Evolutionary conservation across 1,139 yeast species (phyloP).

Genomic region (Debaryomyces coudertii): DNA sequence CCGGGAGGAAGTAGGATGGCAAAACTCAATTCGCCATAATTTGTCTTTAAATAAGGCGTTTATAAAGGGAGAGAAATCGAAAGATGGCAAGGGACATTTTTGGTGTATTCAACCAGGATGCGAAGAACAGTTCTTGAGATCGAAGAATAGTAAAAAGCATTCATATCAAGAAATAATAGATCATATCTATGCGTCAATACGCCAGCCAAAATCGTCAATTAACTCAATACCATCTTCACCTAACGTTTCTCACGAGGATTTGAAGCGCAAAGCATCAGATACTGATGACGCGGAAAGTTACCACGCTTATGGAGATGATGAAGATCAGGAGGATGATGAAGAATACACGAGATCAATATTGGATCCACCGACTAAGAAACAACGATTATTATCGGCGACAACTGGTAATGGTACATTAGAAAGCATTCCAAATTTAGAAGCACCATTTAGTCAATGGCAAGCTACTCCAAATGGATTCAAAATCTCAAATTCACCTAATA

Average conservation of each 20-base stretch:
- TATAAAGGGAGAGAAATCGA: constrained; percentile 86
- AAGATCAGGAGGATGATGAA: constrained; percentile 16
- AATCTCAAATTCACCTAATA: constrained; percentile 12
- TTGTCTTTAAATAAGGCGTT: constrained; percentile 85
- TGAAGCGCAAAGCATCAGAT: constrained; percentile 9
- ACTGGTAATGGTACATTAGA: constrained; percentile 19
- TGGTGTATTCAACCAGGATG: constrained; percentile 89
- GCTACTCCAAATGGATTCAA: constrained; percentile 10
- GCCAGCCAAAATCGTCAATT: constrained; percentile 20
- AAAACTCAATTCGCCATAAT: constrained; percentile 86
- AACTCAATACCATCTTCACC: constrained; percentile 42
- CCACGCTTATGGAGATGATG: constrained; percentile 20
- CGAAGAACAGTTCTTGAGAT: constrained; percentile 80
- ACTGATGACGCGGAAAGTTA: constrained; percentile 16
- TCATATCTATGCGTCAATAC: constrained; percentile 27
- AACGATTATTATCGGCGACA: constrained; percentile 11
- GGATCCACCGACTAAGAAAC: constrained; percentile 23
- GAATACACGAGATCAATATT: constrained; percentile 12
- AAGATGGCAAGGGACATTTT: constrained; percentile 95
- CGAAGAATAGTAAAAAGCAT: constrained; percentile 51
- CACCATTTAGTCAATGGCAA: constrained; percentile 29
- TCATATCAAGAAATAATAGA: constrained; percentile 52
- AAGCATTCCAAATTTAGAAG: constrained; percentile 38
- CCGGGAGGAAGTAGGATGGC: constrained; percentile 92
- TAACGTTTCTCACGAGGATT: constrained; percentile 20